Conservation (phyloP, 495 filamentous ascomycete genomes). For the Talaromyces liani region DNA sequence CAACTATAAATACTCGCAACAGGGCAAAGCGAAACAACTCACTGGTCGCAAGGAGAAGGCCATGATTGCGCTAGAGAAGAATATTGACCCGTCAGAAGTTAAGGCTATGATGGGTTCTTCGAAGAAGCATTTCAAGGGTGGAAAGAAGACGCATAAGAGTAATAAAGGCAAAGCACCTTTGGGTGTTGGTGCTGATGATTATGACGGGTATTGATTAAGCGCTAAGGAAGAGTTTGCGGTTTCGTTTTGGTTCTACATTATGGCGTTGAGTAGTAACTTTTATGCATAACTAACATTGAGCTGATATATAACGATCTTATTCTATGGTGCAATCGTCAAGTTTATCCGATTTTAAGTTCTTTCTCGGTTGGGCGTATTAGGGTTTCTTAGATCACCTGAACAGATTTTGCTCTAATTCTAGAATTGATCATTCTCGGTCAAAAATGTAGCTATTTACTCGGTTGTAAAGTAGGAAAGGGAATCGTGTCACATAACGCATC, state of each 20-base stretch:
- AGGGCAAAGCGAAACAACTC: constrained; percentile 60
- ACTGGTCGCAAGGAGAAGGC: constrained; percentile 77
- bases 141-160: constrained; percentile 60
- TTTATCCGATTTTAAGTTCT: neutral
- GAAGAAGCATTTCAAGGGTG: constrained; percentile 95
- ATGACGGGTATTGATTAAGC: constrained; percentile 10
- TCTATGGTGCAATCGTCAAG: neutral
- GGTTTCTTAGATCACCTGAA: neutral
- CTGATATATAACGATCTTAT: neutral
- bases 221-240: neutral
- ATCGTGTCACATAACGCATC: neutral
- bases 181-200: constrained; percentile 32
- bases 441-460: neutral
- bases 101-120: constrained; percentile 42
- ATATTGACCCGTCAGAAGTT: constrained; percentile 77
- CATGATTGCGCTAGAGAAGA: constrained; percentile 79
- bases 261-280: neutral
- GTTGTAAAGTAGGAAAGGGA: neutral
- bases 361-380: neutral
- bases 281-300: neutral
- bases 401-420: neutral
- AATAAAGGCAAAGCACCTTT: constrained; percentile 45
- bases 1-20: constrained; percentile 77
- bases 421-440: neutral
- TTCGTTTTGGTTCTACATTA: neutral